Base-by-base conservation (phyloP, 225 moss, liverwort and hornwort genomes). In the Bryoerythrophyllum caledonicum region DNA sequence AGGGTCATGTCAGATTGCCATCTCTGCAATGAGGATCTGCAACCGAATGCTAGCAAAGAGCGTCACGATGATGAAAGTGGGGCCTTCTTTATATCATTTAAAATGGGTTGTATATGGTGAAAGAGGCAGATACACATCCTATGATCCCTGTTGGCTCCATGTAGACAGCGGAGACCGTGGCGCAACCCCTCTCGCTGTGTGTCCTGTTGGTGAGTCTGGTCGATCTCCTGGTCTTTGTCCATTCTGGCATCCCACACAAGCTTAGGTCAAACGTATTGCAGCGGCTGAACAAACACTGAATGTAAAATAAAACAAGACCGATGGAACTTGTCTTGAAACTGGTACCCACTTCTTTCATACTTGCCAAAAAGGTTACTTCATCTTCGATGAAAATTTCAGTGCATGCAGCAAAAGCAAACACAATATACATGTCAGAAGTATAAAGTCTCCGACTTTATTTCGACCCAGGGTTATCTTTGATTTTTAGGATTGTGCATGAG, bases 151-250 rank as follows among this genome's bases (percentile, higher is more conserved):
- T 70, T 68, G 52, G 74, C 78, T 78, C 34, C 73, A 17, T 65
- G 65, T 41, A 24, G 73, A 63, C 68, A 63, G 77, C 74, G 82
- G 68, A 49, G 82, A 78, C 54, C 57, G 60, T 63, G 81, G 56
- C 30, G 61, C 57, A 65, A 60, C 58, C 20, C 63, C 74, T 74
- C 57, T 68, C 55, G 43, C 63, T 26, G 24, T 63, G 23, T 60
- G 28, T 48, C n/a, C 46, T 59, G 24, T 20, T n/a, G 59, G 44
- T 53, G 68, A 60, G 37, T 78, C 82, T n/a, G 52, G 32, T 49
- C 46, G 71, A 43, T 77, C 77, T 55, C 78, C 82, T 54, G 62
- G 24, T 77, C 74, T 78, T 78, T 70, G 78, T 51, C 78, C 82
- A 78, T 65, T 78, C 78, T 82, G 82, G 35, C 44, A 63, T 61